A percentile compares a stretch with the other conserved stretches of the same genome.
Evolutionary conservation across 768 basidiomycete species (phyloP).

Genomic region (Tephrocybe sp.): DNA sequence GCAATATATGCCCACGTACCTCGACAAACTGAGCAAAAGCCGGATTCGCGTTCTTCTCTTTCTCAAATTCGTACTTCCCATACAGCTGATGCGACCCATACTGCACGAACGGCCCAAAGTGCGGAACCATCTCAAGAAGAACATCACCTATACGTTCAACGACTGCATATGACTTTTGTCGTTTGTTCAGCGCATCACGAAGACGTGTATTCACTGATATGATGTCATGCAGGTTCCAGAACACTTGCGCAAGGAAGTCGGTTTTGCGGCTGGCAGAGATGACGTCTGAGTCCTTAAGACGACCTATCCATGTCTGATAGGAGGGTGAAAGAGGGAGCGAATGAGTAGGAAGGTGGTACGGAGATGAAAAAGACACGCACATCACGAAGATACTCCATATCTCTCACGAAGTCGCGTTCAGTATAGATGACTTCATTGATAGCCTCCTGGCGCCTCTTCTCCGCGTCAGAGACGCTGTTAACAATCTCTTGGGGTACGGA

Average conservation of each 20-base stretch:
- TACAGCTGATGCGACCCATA: constrained; percentile 97
- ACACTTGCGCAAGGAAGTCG: constrained; percentile 90
- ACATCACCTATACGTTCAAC: constrained; percentile 93
- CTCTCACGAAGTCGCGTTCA: constrained; percentile 95
- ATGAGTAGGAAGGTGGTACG: constrained; percentile 3
- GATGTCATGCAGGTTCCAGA: constrained; percentile 97
- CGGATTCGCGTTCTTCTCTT: constrained; percentile 91
- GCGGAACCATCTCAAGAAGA: constrained; percentile 79
- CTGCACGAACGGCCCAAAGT: constrained; percentile 89
- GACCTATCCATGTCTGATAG: constrained; percentile 81
- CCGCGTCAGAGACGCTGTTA: constrained; percentile 86
- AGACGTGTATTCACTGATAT: constrained; percentile 86
- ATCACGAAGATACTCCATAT: constrained; percentile 97
- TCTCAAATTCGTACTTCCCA: constrained; percentile 99
- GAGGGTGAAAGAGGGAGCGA: not conserved
- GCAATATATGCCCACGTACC: constrained; percentile 43
- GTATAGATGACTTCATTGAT: constrained; percentile 97
- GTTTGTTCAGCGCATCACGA: constrained; percentile 91
- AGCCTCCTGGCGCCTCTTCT: constrained; percentile 95
- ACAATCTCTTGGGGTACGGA: constrained; percentile 93
- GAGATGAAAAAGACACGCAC: constrained; percentile 42
- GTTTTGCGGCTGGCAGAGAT: constrained; percentile 74
- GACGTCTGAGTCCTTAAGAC: constrained; percentile 70
- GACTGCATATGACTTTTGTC: constrained; percentile 93
- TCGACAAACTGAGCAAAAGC: constrained; percentile 95